These are phyloP conservation scores for Vaccinium darrowii DNA, from an alignment of 148 eudicot genomes.

Conservation along the genomic window DNA sequence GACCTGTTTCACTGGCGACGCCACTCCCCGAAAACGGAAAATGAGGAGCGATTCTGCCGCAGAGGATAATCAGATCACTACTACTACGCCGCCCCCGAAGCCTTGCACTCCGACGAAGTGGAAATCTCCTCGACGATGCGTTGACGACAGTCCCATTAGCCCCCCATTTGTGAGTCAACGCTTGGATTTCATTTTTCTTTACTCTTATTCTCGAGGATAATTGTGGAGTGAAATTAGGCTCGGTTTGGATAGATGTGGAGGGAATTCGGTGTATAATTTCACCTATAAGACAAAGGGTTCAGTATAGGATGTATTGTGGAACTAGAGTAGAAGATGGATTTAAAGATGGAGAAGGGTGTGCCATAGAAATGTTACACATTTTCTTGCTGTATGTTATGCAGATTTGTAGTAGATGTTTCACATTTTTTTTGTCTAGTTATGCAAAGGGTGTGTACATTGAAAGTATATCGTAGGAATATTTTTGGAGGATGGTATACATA, in stretches of 20 bases:
- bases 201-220: background rate
- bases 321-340: background rate
- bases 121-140: conserved; percentile 68
- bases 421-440: too few relatives aligned
- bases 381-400: background rate
- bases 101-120: conserved; percentile 27
- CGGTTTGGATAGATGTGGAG: background rate
- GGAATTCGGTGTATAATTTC: background rate
- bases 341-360: background rate
- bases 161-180: conserved; percentile 36
- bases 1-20: background rate
- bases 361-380: background rate
- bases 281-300: background rate
- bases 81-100: conserved; percentile 18
- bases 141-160: conserved; percentile 39
- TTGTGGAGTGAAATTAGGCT: background rate
- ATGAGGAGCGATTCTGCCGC: conserved; percentile 43
- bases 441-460: too few relatives aligned
- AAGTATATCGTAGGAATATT: too few relatives aligned
- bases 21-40: conserved; percentile 51
- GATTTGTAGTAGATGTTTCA: too few relatives aligned
- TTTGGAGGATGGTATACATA: too few relatives aligned
- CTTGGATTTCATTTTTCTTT: background rate
- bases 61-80: conserved; percentile 23
- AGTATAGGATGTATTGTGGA: background rate